Evolutionary conservation across 176 grass and related monocot species (phyloP).

Genomic region (Zea luxurians): DNA sequence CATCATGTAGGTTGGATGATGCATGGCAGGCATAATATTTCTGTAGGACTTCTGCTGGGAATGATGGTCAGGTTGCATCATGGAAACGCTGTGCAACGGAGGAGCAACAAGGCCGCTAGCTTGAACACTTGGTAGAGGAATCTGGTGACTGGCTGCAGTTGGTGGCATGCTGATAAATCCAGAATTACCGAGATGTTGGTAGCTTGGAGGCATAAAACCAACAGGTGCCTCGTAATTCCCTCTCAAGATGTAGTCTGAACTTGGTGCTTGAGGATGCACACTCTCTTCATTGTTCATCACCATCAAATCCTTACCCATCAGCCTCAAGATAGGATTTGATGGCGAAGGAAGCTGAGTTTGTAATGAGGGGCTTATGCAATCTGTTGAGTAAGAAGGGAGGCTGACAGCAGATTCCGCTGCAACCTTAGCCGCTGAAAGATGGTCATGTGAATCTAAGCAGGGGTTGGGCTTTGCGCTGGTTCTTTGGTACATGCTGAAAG

Average conservation of each 20-base stretch:
- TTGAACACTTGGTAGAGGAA: constrained; percentile 43
- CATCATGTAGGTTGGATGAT: constrained; percentile 50
- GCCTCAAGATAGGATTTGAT: constrained; percentile 72
- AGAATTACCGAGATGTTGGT: constrained; percentile 48
- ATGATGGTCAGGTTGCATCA: constrained; percentile 39
- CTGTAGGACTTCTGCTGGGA: constrained; percentile 43
- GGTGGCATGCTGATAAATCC: constrained; percentile 46
- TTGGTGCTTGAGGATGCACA: constrained; percentile 52
- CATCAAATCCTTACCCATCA: constrained; percentile 95
- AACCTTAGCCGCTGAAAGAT: constrained; percentile 38
- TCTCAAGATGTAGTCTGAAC: constrained; percentile 47
- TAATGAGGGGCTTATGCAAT: constrained; percentile 49
- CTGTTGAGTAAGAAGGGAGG: constrained; percentile 29
- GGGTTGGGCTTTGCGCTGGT: constrained; percentile 44
- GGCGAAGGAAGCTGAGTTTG: constrained; percentile 57
- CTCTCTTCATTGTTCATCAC: constrained; percentile 86
- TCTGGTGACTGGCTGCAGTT: constrained; percentile 35
- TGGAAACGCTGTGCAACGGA: constrained; percentile 42
- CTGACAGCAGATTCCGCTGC: constrained; percentile 40
- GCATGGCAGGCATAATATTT: constrained; percentile 40
- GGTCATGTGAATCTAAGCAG: constrained; percentile 48
- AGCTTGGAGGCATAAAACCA: constrained; percentile 50
- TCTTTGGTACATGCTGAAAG: constrained; percentile 74
- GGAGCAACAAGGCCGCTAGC: constrained; percentile 40
- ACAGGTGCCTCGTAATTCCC: constrained; percentile 50